Evolutionary conservation across 129 eudicot genomes (phyloP).

Genomic region (Cynara cardunculus): DNA sequence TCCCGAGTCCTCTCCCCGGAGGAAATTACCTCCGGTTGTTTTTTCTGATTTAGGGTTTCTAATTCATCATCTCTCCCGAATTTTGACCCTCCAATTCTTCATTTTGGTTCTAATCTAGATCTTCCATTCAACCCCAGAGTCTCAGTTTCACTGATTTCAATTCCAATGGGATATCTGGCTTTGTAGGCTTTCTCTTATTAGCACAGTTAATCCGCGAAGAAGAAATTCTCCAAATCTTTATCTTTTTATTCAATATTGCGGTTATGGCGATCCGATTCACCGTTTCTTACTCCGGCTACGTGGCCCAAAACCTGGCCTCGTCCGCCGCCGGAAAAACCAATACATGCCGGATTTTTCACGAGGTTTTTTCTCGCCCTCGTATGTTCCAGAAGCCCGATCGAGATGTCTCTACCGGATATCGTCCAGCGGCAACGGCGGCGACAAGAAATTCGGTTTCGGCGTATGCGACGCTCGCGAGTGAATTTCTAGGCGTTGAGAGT

Average conservation of each 20-base stretch:
- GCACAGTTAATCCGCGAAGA: conserved; percentile 21
- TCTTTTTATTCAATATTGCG: conserved; percentile 33
- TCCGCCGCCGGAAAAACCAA: conserved; percentile 39
- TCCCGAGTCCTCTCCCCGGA: conserved; percentile 27
- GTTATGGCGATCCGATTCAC: conserved; percentile 80
- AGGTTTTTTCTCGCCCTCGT: conserved; percentile 39
- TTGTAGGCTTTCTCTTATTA: conserved; percentile 25
- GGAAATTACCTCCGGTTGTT: neutral
- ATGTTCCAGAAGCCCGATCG: conserved; percentile 36
- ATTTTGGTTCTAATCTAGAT: neutral
- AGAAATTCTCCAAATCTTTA: conserved; percentile 38
- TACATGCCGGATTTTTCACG: conserved; percentile 43
- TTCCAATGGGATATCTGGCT: conserved; percentile 36
- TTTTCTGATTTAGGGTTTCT: conserved; percentile 6
- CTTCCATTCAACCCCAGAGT: conserved; percentile 40
- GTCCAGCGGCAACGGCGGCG: neutral
- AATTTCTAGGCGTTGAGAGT: conserved; percentile 32
- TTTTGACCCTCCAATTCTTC: neutral
- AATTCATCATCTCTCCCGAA: neutral
- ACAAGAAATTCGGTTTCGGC: conserved; percentile 10
- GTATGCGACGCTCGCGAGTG: conserved; percentile 37
- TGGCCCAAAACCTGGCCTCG: conserved; percentile 57
- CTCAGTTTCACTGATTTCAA: conserved; percentile 23
- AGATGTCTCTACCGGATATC: conserved; percentile 20
- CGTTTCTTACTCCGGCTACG: conserved; percentile 59